Conservation (phyloP, 2,329 filamentous ascomycete species). For the Xylaria sp. region DNA sequence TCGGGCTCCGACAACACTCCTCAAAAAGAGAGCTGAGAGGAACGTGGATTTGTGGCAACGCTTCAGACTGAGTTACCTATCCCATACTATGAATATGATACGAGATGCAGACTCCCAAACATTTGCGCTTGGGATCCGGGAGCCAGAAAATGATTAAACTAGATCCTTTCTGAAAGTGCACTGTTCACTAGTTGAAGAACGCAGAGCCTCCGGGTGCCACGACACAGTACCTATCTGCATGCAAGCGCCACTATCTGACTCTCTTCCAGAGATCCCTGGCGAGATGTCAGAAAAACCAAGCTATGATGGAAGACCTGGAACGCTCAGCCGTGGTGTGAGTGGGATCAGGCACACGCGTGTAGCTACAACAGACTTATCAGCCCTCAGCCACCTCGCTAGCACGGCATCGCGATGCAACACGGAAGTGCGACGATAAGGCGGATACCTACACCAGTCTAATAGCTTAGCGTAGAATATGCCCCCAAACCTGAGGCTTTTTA, state of each 20-base stretch:
- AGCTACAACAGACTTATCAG: conserved; percentile 20
- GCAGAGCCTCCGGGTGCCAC: conserved; percentile 9
- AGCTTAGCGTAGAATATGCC: conserved; percentile 6
- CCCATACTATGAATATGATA: background rate
- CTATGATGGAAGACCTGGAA: conserved; percentile 27
- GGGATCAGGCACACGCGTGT: conserved; percentile 7
- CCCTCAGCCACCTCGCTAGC: conserved; percentile 15
- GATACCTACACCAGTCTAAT: background rate
- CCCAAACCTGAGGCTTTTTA: conserved; percentile 29
- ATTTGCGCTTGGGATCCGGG: background rate
- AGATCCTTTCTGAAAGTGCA: background rate
- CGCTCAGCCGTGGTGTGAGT: conserved; percentile 22
- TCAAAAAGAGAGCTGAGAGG: conserved; percentile 33
- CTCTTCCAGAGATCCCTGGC: conserved; percentile 19
- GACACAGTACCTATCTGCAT: conserved; percentile 3
- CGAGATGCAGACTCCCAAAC: conserved; percentile 8
- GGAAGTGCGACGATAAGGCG: conserved; percentile 12
- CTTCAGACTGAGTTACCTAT: background rate
- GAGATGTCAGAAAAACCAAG: conserved; percentile 17
- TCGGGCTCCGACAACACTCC: conserved; percentile 2
- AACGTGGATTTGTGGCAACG: conserved; percentile 6
- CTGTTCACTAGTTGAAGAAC: conserved; percentile 1
- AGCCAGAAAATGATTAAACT: background rate
- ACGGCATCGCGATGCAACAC: background rate
- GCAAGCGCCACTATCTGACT: conserved; percentile 30